Base-by-base conservation (phyloP, 768 basidiomycete species). In the Agaricus sinodeliciosus region DNA sequence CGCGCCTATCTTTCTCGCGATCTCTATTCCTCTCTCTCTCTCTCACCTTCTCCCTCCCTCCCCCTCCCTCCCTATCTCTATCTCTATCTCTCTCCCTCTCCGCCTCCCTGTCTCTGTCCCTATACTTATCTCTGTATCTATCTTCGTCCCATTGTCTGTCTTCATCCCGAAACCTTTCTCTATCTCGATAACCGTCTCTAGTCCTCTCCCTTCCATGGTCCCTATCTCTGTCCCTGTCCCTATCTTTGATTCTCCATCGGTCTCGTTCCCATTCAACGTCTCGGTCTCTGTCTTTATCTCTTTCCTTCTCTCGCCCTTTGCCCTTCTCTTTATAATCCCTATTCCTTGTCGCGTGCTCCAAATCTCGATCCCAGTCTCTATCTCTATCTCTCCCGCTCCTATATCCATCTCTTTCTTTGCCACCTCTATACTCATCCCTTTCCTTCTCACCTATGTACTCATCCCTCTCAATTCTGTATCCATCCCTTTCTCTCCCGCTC, bases 91-190 rank as follows among this genome's bases (percentile, higher is more conserved):
- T 26, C 6, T 52, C 28, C 22, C 50, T 49, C 11, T 61, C 59
- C 37, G 36, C 41, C 15, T 61, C 57, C 43, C 45, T 51, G 43
- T 60, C 55, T 18, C 60, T 31, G 25, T 58, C 55, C 8, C 44
- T 51, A 12, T 41, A 26, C 12, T 49, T 49, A 27, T 57, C 41
- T 41, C 28, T 55, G 16, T 53, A 18, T 36, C 12, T 48, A 36
- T 46, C 49, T 12, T 27, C 18, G 7, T 52, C 28, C 16, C 43
- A 9, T n/a, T 49, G 22, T 27, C 47, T 34, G 16, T 59, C 57
- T 28, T 50, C 43, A 11, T 59, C 60, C 16, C 51, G 44, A 16
- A 55, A 49, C 15, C 19, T 49, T 8, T 16, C 35, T 18, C n/a
- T 51, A 8, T 51, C 50, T 34, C 43, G 22, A 22, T 22, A 22